phyloP scores from a whole-genome alignment of 371 early-diverging fungal genomes.

The Lichtheimia corymbifera region DNA sequence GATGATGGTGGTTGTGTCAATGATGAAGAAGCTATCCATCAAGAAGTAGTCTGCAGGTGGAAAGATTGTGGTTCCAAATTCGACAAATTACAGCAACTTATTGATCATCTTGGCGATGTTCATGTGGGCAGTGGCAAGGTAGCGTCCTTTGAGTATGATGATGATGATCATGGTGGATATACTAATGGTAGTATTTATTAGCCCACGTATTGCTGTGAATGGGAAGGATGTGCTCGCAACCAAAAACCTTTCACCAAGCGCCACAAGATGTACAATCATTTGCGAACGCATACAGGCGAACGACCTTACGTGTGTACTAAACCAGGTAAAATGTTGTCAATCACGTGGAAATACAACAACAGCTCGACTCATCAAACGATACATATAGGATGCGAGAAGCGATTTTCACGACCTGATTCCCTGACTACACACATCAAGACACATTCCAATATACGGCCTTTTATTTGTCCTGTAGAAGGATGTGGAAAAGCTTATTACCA shows the following conservation, averaged over 20 bases:
- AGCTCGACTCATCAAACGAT: not conserved
- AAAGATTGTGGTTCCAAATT: constrained; percentile 50
- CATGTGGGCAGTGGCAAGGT: constrained; percentile 55
- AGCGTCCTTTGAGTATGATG: not conserved
- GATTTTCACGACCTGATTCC: constrained; percentile 87
- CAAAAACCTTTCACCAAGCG: constrained; percentile 84
- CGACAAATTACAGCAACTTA: constrained; percentile 43
- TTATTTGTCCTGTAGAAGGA: constrained; percentile 56
- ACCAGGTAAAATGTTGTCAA: constrained; percentile 19
- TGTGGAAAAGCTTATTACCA: constrained; percentile 83
- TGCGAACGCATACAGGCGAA: constrained; percentile 89
- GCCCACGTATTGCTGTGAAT: constrained; percentile 77
- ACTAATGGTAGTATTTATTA: constrained; percentile 11
- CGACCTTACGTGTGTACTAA: constrained; percentile 59
- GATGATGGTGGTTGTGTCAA: no score
- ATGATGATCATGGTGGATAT: not conserved
- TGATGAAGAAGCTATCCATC: constrained; percentile 13
- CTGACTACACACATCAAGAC: constrained; percentile 89
- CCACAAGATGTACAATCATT: constrained; percentile 88
- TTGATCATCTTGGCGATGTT: constrained; percentile 56
- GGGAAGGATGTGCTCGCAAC: constrained; percentile 78
- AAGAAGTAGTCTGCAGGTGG: constrained; percentile 51
- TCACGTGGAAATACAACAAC: not conserved
- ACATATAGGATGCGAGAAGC: constrained; percentile 69
- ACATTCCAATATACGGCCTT: constrained; percentile 80